A percentile compares a stretch with the other conserved stretches of the same genome.
Conservation (phyloP, 169 alveolate genomes). For the Eimeria acervulina region DNA sequence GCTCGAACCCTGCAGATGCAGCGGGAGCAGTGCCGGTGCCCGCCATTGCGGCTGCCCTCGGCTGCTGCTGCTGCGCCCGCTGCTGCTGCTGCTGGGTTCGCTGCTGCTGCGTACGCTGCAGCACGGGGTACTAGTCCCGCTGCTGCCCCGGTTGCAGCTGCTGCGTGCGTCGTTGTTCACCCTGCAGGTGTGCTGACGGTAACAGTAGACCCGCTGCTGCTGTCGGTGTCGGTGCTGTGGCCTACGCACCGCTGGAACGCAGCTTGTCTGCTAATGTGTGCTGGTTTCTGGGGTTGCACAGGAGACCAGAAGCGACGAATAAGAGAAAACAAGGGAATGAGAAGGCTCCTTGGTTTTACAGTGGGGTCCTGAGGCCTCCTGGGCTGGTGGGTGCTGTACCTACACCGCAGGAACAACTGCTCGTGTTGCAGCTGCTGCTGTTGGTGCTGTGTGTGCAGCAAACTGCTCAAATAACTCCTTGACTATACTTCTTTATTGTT, state of each 20-base stretch:
- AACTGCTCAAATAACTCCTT: not conserved
- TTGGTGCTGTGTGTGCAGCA: not conserved
- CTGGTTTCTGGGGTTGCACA: not conserved
- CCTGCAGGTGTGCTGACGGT: not conserved
- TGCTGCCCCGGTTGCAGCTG: not conserved
- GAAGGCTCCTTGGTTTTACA: not conserved
- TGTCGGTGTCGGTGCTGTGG: not conserved
- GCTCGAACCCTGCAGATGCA: not conserved
- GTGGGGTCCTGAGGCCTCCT: slow-evolving; percentile 13
- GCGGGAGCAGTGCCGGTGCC: not conserved
- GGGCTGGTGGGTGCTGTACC: slow-evolving; percentile 1
- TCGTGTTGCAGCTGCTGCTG: not conserved
- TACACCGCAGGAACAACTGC: not conserved
- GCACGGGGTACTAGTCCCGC: not conserved
- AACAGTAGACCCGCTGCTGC: not conserved
- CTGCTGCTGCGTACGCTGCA: not conserved
- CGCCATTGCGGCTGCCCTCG: not conserved
- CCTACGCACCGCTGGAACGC: not conserved
- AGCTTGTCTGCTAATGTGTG: not conserved
- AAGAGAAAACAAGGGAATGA: not conserved
- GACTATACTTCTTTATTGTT: not conserved
- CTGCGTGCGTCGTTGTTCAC: not conserved
- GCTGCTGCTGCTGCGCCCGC: too few species aligned
- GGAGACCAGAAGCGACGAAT: not conserved
- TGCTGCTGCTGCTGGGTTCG: too few species aligned